Evolutionary conservation across 768 basidiomycete species (phyloP).

Genomic region (Brasilioporus rufonigricans): DNA sequence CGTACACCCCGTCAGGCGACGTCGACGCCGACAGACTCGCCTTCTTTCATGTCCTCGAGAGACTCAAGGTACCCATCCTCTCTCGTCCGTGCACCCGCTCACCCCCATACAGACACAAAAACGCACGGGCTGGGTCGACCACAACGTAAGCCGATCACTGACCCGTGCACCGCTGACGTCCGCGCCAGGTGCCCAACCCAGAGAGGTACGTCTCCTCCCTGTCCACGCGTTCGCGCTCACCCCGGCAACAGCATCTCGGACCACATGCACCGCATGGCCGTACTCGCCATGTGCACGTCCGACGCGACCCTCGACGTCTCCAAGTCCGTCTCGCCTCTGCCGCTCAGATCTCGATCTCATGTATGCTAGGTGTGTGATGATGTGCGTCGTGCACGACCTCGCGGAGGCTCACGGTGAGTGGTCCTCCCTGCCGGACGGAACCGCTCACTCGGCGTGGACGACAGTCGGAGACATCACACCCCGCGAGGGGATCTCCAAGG

Average conservation of each 20-base stretch:
- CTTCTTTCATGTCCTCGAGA: conserved; percentile 87
- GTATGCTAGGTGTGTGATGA: conserved; percentile 66
- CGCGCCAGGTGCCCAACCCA: conserved; percentile 65
- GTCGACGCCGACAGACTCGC: conserved; percentile 68
- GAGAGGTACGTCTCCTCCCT: conserved; percentile 59
- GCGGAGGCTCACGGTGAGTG: conserved; percentile 85
- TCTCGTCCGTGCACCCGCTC: background rate
- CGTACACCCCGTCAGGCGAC: conserved; percentile 55
- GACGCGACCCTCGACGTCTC: conserved; percentile 69
- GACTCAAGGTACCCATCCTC: conserved; percentile 66
- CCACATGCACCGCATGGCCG: conserved; percentile 96
- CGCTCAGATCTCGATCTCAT: background rate
- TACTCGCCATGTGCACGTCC: conserved; percentile 87
- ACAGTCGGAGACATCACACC: conserved; percentile 93
- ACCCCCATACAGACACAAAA: conserved; percentile 75
- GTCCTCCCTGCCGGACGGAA: background rate
- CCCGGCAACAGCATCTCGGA: conserved; percentile 70
- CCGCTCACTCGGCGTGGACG: background rate
- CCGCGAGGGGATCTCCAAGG: conserved; percentile 78
- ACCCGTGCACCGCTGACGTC: conserved; percentile 3
- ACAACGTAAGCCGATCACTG: conserved; percentile 39
- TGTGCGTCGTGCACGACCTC: conserved; percentile 90
- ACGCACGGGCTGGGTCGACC: conserved; percentile 91
- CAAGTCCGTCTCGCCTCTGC: conserved; percentile 46
- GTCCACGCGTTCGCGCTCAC: background rate